Conservation (phyloP, 495 filamentous ascomycete species). For the Letharia columbiana region DNA sequence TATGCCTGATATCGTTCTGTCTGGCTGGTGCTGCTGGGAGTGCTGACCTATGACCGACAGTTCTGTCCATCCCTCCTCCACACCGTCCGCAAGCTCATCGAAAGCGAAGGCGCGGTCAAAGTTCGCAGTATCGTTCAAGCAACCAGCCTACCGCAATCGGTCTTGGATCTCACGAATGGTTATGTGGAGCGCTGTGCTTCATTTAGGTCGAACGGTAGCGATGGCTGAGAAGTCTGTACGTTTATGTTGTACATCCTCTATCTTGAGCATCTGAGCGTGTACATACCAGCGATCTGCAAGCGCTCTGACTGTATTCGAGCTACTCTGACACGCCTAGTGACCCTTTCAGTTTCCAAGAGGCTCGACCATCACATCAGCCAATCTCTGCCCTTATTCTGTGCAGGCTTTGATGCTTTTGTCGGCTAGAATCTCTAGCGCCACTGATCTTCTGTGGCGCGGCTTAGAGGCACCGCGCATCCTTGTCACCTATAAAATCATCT, state of each 20-base stretch:
- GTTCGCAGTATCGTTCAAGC: conserved; percentile 94
- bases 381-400: not conserved
- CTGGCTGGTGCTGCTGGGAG: not conserved
- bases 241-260: not conserved
- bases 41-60: conserved; percentile 34
- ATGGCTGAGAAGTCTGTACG: conserved; percentile 48
- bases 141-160: conserved; percentile 82
- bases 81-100: conserved; percentile 83
- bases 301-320: not conserved
- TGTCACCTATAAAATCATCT: not conserved
- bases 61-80: conserved; percentile 86
- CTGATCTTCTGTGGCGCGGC: not conserved
- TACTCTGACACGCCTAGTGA: not conserved
- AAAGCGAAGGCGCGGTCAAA: conserved; percentile 96
- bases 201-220: conserved; percentile 89
- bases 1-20: conserved; percentile 30
- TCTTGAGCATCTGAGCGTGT: not conserved
- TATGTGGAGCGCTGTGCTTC: conserved; percentile 91
- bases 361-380: not conserved
- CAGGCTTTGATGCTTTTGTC: not conserved
- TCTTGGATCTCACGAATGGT: conserved; percentile 90
- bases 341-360: not conserved
- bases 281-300: not conserved
- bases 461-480: not conserved
- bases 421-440: not conserved